phyloP scores from a whole-genome alignment of 1,284 basidiomycete species.

The Puccinia novopanici region DNA sequence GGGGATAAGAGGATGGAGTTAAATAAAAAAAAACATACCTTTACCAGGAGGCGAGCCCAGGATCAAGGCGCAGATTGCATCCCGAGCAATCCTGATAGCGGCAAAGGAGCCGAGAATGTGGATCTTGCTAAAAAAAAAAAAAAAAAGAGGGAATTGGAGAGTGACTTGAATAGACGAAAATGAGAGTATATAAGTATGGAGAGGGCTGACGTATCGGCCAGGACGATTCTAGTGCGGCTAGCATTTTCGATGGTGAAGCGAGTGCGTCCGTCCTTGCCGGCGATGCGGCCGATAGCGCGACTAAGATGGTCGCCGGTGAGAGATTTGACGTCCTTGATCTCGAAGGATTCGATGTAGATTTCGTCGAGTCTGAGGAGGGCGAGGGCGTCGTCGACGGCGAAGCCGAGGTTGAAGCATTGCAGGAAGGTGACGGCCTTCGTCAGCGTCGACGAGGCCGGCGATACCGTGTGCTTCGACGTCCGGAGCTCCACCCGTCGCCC shows the following conservation, averaged over 20 bases:
- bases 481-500: conserved; percentile 35
- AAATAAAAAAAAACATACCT: conserved; percentile 14
- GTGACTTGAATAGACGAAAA: neutral
- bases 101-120: conserved; percentile 46
- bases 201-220: conserved; percentile 39
- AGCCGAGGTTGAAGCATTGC: conserved; percentile 45
- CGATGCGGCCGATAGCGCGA: conserved; percentile 50
- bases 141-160: too few species aligned
- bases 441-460: conserved; percentile 44
- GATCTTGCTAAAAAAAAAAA: conserved; percentile 29
- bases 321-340: conserved; percentile 46
- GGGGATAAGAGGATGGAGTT: neutral
- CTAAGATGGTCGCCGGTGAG: conserved; percentile 48
- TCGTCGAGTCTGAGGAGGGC: conserved; percentile 44
- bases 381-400: conserved; percentile 39
- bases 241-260: conserved; percentile 49
- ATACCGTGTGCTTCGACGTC: conserved; percentile 41
- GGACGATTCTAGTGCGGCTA: conserved; percentile 49
- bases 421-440: conserved; percentile 42
- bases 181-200: too few species aligned
- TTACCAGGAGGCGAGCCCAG: conserved; percentile 47
- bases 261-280: conserved; percentile 45
- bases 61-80: conserved; percentile 45
- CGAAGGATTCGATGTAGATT: conserved; percentile 48
- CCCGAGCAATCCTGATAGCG: conserved; percentile 37